These are phyloP conservation scores for Fusarium sublunatum DNA, from an alignment of 2,329 filamentous ascomycete species.

Conservation along the genomic window DNA sequence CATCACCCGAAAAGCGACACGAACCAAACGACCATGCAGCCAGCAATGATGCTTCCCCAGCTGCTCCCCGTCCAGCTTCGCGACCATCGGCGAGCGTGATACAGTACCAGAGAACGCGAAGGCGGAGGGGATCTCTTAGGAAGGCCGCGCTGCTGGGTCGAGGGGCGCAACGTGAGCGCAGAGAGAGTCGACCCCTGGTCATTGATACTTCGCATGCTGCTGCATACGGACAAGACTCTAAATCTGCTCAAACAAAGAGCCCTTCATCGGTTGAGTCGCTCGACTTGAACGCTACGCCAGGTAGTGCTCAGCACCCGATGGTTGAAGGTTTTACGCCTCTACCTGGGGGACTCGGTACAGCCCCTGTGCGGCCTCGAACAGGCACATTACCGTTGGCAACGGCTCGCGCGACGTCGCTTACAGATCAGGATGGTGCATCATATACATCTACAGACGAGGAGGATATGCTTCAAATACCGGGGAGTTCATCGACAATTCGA, in stretches of 20 bases:
- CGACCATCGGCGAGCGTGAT: conserved; percentile 48
- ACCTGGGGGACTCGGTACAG: conserved; percentile 38
- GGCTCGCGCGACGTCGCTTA: conserved; percentile 15
- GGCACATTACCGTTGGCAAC: conserved; percentile 27
- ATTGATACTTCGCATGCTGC: conserved; percentile 55
- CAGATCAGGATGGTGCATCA: conserved; percentile 39
- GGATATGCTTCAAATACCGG: conserved; percentile 74
- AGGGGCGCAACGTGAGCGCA: conserved; percentile 70
- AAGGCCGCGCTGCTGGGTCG: conserved; percentile 87
- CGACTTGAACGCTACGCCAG: conserved; percentile 59
- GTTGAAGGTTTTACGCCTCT: conserved; percentile 59
- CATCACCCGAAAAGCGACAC: conserved; percentile 48
- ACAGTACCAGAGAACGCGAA: conserved; percentile 66
- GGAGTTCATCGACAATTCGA: conserved; percentile 57
- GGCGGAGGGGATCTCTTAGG: conserved; percentile 84
- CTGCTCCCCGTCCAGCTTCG: conserved; percentile 49
- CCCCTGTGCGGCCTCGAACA: conserved; percentile 28
- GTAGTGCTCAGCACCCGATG: conserved; percentile 59
- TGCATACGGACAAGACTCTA: conserved; percentile 34
- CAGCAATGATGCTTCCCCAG: conserved; percentile 50
- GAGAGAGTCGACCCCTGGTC: conserved; percentile 60
- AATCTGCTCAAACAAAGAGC: conserved; percentile 37
- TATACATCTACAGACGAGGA: conserved; percentile 82
- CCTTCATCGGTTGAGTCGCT: conserved; percentile 50
- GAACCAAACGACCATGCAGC: conserved; percentile 53